A percentile compares a stretch with the other conserved stretches of the same genome.
Evolutionary conservation across 768 basidiomycete genomes (phyloP).

Genomic region (Suillus americanus): DNA sequence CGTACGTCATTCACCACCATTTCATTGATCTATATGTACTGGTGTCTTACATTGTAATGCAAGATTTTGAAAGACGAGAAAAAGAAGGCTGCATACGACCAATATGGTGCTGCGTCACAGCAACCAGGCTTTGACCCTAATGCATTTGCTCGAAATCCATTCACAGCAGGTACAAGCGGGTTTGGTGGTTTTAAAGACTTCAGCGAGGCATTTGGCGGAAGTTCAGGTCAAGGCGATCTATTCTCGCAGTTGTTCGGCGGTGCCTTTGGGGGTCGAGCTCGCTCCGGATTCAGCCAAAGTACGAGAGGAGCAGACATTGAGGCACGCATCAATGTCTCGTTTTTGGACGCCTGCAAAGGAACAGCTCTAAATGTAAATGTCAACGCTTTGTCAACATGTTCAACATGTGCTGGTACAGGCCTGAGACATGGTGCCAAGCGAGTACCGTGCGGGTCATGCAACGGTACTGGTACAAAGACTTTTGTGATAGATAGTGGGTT

Average conservation of each 20-base stretch:
- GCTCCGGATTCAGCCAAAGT: constrained; percentile 43
- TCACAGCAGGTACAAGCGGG: constrained; percentile 50
- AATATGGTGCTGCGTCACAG: constrained; percentile 90
- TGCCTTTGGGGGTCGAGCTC: constrained; percentile 50
- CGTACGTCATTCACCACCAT: constrained; percentile 45
- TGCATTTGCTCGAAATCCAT: constrained; percentile 63
- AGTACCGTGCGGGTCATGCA: constrained; percentile 74
- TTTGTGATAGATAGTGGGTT: constrained; percentile 93
- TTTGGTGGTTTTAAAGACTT: constrained; percentile 77
- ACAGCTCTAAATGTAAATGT: constrained; percentile 71
- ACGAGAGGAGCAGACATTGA: constrained; percentile 82
- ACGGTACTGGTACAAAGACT: constrained; percentile 84
- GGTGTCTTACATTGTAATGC: constrained; percentile 19
- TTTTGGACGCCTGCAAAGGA: constrained; percentile 96
- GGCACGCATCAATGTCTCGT: constrained; percentile 68
- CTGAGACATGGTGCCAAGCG: constrained; percentile 85
- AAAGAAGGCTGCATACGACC: constrained; percentile 88
- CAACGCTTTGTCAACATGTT: constrained; percentile 81
- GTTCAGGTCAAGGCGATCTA: constrained; percentile 55
- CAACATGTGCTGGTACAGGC: constrained; percentile 82
- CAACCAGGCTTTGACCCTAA: constrained; percentile 94
- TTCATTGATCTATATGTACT: constrained; percentile 15
- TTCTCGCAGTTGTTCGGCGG: constrained; percentile 86
- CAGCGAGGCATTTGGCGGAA: constrained; percentile 52
- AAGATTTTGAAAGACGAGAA: constrained; percentile 93